These are phyloP conservation scores for Leishmania turanica DNA, from an alignment of 208 protist species.

Conservation along the genomic window DNA sequence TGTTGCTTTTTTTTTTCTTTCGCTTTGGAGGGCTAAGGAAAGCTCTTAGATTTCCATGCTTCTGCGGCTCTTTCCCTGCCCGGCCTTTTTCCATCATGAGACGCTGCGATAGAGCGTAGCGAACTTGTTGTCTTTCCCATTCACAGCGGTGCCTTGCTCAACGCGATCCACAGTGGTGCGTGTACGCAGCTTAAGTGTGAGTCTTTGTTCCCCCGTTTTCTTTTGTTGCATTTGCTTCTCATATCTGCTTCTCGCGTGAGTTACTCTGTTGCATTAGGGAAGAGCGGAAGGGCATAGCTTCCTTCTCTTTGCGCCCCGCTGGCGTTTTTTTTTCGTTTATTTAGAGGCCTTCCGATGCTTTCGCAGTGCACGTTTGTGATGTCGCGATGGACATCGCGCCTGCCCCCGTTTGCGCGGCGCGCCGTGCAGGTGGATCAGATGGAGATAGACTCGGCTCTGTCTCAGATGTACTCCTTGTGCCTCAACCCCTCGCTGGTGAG, in stretches of 20 bases:
- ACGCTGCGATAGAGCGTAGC: not conserved
- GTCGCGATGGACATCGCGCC: conserved; percentile 66
- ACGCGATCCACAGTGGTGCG: not conserved
- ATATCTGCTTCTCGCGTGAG: not conserved
- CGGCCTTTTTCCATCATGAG: not conserved
- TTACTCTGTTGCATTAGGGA: not conserved
- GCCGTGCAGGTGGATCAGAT: conserved; percentile 91
- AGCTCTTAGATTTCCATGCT: not conserved
- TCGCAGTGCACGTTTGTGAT: conserved; percentile 29
- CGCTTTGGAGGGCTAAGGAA: not conserved
- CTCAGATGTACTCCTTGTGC: conserved; percentile 91
- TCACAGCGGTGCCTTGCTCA: not conserved
- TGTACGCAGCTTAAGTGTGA: not conserved
- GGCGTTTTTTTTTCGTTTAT: not conserved
- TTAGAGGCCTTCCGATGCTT: conserved; percentile 12
- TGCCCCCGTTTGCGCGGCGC: conserved; percentile 79
- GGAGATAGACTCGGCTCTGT: conserved; percentile 91
- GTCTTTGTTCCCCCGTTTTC: conserved; percentile 6
- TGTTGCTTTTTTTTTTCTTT: not conserved
- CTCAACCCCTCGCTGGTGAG: conserved; percentile 80
- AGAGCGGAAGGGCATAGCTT: not conserved
- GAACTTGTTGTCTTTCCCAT: conserved; percentile 16
- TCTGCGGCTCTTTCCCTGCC: conserved; percentile 10
- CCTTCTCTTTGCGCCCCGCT: not conserved
- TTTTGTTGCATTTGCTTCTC: not conserved